Conservation (phyloP, 257 asterid species). For the Mentha longifolia region DNA sequence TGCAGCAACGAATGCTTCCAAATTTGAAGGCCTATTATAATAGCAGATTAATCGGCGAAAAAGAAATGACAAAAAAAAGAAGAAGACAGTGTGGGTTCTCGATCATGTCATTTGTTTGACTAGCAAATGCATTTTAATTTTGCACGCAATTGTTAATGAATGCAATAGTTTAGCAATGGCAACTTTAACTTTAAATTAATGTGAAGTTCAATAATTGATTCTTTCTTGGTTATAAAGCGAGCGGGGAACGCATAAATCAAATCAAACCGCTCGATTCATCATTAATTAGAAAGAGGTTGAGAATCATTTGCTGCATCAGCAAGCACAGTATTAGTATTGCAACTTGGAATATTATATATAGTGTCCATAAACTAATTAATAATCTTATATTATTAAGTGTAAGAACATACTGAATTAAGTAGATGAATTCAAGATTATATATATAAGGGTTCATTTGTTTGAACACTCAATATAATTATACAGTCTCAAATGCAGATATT, state of each 20-base stretch:
- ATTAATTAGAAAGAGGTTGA: not conserved
- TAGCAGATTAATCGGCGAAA: not conserved
- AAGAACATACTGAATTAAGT: too few species aligned
- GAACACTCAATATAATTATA: not conserved
- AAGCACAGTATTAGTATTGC: not conserved
- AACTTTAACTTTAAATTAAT: conserved; percentile 12
- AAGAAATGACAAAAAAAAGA: not conserved
- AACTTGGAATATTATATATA: too few species aligned
- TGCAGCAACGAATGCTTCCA: conserved; percentile 26
- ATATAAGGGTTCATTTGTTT: too few species aligned
- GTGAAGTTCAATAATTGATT: conserved; percentile 32
- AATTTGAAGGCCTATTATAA: not conserved
- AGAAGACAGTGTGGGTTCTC: not conserved
- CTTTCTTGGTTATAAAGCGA: conserved; percentile 30
- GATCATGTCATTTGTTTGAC: conserved; percentile 34
- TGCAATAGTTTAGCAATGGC: conserved; percentile 28
- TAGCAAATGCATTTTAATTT: not conserved
- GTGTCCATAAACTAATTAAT: too few species aligned
- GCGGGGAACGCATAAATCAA: not conserved
- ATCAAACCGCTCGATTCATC: not conserved
- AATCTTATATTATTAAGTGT: too few species aligned
- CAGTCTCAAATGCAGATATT: not conserved
- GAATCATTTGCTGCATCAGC: conserved; percentile 25
- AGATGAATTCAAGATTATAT: too few species aligned
- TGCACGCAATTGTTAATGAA: conserved; percentile 21